Evolutionary conservation across 23 red algal genomes (phyloP), one percentile per base, ranked within the genome.

Genomic region (Pyropia yezoensis): DNA sequence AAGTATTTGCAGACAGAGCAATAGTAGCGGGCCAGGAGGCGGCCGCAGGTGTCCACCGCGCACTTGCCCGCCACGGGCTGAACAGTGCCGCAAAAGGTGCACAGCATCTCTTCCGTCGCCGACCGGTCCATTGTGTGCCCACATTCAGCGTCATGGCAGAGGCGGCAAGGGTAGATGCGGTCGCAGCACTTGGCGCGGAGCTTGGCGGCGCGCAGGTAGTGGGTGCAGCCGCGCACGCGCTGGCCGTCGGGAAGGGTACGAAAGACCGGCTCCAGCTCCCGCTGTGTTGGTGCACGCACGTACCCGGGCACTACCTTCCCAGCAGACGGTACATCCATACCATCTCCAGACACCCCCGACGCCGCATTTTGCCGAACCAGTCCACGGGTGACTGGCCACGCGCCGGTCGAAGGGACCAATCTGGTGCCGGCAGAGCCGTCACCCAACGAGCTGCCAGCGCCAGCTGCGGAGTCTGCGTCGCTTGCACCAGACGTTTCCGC

Each of bases 81-180:
- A 47, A 85, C 28, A 8, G 67, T 86, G 22, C 66, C 65, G 26
- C 94, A 98, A 15, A 59, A 61, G 80, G 91, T 98, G 56, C 94
- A 98, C 15, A 91, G 77, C 45, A 98, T 98, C 64, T 84, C 71
- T 27, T 77, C 80, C 3, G 85, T 89, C 17, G 77, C 76, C 33
- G 79, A 73, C 28, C 94, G 71, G 62, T 98, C 80, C 76, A 98
- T 91, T 8, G 80, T 77, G 77, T 98, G 86, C 13, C 75, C 63
- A 50, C 74, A 54, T 57, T 75, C 86, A 24, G 69, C 80, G 63
- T 98, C 94, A 67, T 98, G 94, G 63, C 94, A 98, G 3, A 98
- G 57, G 33, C 94, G 74, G 70, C 94, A 98, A 30, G 87, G 80
- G 60, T 83, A 98, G 26, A 90, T 58, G 5, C 78, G 61, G 19